These are phyloP conservation scores for Nicotiana attenuata DNA, from an alignment of 257 asterid genomes.

Conservation along the genomic window DNA sequence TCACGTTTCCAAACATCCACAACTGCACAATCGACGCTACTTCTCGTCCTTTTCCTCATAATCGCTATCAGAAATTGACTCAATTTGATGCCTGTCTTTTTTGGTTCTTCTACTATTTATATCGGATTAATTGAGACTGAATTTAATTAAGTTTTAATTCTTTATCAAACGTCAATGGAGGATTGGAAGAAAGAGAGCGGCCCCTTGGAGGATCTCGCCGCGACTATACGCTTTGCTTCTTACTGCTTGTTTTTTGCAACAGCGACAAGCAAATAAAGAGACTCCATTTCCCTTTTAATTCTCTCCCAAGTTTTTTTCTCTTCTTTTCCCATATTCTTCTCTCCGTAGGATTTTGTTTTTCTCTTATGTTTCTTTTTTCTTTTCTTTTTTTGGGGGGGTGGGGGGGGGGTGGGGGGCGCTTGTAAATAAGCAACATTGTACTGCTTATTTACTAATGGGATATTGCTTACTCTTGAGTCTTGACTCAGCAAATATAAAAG, in stretches of 20 bases:
- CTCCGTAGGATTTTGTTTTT: not conserved
- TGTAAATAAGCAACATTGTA: no score
- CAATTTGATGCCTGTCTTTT: not conserved
- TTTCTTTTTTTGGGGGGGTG: no score
- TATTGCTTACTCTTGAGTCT: not conserved
- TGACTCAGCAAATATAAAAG: constrained; percentile 1
- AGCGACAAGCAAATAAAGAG: not conserved
- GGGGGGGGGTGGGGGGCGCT: no score
- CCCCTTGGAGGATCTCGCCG: not conserved
- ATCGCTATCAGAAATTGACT: not conserved
- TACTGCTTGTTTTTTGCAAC: not conserved
- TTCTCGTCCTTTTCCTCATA: constrained; percentile 39
- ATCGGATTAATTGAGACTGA: not conserved
- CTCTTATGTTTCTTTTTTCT: no score
- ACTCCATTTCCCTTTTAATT: not conserved
- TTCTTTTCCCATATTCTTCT: not conserved
- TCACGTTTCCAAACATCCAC: constrained; percentile 77
- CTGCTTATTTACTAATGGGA: not conserved
- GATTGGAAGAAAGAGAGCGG: not conserved
- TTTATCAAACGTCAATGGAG: not conserved
- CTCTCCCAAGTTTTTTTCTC: not conserved
- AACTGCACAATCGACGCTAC: constrained; percentile 41
- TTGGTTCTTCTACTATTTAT: not conserved
- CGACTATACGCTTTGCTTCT: not conserved
- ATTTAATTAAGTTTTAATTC: not conserved